Conservation (phyloP, 1,284 basidiomycete genomes). For the Tetrapyrgos nigripes region DNA sequence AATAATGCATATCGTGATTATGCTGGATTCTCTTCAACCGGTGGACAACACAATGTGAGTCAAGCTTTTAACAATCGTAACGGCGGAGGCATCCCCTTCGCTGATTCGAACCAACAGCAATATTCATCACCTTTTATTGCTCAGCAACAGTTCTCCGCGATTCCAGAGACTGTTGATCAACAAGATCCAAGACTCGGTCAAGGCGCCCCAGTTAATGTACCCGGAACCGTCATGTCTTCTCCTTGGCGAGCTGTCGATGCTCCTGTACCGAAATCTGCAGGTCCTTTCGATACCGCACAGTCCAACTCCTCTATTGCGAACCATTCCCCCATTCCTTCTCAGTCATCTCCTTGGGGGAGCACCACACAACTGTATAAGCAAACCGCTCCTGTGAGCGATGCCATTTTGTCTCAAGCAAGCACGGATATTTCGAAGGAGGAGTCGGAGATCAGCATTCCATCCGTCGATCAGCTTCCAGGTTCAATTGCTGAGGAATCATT, state of each 20-base stretch:
- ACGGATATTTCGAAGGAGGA: constrained; percentile 52
- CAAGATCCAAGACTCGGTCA: background rate
- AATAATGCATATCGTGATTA: constrained; percentile 10
- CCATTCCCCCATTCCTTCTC: constrained; percentile 32
- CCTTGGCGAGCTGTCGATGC: constrained; percentile 42
- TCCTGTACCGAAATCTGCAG: constrained; percentile 43
- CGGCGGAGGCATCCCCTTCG: constrained; percentile 3
- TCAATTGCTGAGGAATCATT: constrained; percentile 46
- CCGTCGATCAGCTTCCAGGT: constrained; percentile 64
- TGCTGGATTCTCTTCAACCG: background rate
- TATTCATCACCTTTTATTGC: constrained; percentile 13
- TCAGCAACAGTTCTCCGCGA: constrained; percentile 20
- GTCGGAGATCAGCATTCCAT: constrained; percentile 51
- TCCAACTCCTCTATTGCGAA: constrained; percentile 32
- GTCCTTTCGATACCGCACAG: constrained; percentile 47
- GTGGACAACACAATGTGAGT: constrained; percentile 1
- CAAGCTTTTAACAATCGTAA: constrained; percentile 4
- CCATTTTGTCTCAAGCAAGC: constrained; percentile 46
- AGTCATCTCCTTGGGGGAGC: constrained; percentile 44
- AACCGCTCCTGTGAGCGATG: constrained; percentile 12
- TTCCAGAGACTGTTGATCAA: constrained; percentile 19
- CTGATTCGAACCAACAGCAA: constrained; percentile 3
- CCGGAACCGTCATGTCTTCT: constrained; percentile 1
- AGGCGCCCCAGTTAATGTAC: constrained; percentile 2
- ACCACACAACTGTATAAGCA: constrained; percentile 28